Evolutionary conservation across 352 stramenopile species (phyloP), one percentile per base, ranked within the genome.

Genomic region (Phytophthora capsici): DNA sequence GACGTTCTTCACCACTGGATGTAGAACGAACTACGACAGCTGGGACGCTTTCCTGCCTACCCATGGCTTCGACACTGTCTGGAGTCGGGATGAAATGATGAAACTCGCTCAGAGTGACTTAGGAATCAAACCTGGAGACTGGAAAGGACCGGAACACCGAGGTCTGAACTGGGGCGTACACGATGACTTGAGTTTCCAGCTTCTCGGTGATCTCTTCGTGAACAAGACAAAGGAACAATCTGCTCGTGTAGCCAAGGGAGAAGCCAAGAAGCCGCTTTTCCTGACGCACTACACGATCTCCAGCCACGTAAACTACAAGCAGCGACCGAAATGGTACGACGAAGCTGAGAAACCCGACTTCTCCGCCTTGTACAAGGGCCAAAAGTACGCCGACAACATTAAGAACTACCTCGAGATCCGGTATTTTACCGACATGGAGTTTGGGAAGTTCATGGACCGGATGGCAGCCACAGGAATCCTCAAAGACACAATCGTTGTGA

Each of bases 221-320:
- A 86, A 84, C 57, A 82, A 82, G 51, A 79, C 73, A 2, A 61
- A 63, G 36, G 59, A 66, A 8, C 80, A 86, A 51, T 36, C 34
- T 0, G 50, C 68, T 2, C 73, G 70, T 8, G 48, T 77, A 6
- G 46, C 41, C 0, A 49, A 40, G 1, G 69, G 65, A 0, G 22
- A 78, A 25, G 19, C 57, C 0, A 86, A 82, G 63, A 68, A 72
- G 26, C 75, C 80, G 23, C 76, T 83, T 8, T 88, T 85, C 38
- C 55, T 86, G 14, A 87, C 70, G 4, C 76, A 86, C 49, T 89
- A 88, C 62, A 86, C 78, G 5, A 88, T 89, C 57, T 84, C 75
- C 3, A 87, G 75, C 44, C 80, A 89, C 64, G 66, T 64, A 20
- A 55, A 66, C 34, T 89, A 77, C 45, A 34, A 57, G 16, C 51